Evolutionary conservation across 1,139 yeast species (phyloP), one percentile per base, ranked within the genome.

Genomic region (Candida freyschussii): DNA sequence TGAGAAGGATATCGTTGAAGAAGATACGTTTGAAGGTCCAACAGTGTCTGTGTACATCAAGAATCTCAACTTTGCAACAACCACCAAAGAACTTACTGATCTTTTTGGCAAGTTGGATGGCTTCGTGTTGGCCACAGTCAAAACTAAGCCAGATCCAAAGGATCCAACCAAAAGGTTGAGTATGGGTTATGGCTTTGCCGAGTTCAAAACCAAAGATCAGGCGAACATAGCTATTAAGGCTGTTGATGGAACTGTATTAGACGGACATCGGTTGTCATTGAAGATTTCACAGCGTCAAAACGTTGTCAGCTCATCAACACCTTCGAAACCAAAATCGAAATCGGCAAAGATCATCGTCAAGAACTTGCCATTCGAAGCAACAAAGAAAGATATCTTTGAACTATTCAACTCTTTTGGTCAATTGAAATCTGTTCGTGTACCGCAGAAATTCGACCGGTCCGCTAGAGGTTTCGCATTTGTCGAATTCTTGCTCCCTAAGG

Each of bases 401-500:
- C 66, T 91, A 44, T 87, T 91, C 62, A 91, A 89, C 35, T 80
- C 96, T 2, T 91, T 89, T 64, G 99, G 98, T 39, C 89, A 85
- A 60, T 68, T 91, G 53, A 86, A 89, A 52, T 83, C 97, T 2
- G 96, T 89, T 28, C 80, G 98, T 56, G 91, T 91, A 32, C 99
- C 99, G 18, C 83, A 83, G 72, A 93, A 93, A 59, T 87, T 89
- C 65, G 94, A 91, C 68, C 83, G 82, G 57, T 75, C 89, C 21
- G 95, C 96, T 12, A 77, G 98, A 57, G 99, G 99, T 56, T 91
- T 91, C 65, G 98, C 98, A 0, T 91, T 91, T 59, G 96, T 93
- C 29, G 99, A 91, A 60, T 93, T 83, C 53, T 67, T 82, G 13
- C 67, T 93, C 28, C 71, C 86, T 25, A 85, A 87, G 59, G 99